phyloP scores from a whole-genome alignment of 2,329 filamentous ascomycete species.

The Colletotrichum karsti region DNA sequence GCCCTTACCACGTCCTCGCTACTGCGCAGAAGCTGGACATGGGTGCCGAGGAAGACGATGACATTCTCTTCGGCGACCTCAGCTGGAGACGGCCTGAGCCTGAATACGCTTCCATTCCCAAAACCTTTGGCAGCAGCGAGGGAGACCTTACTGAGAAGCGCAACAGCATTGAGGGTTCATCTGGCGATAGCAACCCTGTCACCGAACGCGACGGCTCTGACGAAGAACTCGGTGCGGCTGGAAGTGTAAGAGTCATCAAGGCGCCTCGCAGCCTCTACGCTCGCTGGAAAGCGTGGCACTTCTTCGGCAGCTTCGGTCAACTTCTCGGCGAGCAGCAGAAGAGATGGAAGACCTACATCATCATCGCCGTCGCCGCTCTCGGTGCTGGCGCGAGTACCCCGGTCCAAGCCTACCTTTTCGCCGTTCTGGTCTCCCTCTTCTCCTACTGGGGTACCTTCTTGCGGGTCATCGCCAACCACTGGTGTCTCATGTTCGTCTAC shows the following conservation, averaged over 20 bases:
- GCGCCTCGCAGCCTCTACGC: neutral
- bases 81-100: slow-evolving; percentile 23
- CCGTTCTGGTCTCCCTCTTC: slow-evolving; percentile 23
- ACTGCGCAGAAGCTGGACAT: slow-evolving; percentile 34
- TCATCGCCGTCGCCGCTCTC: slow-evolving; percentile 21
- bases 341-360: slow-evolving; percentile 25
- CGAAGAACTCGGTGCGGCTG: slow-evolving; percentile 4
- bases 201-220: slow-evolving; percentile 17
- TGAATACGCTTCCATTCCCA: neutral
- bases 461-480: slow-evolving; percentile 48
- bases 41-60: slow-evolving; percentile 18
- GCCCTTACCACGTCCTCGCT: slow-evolving; percentile 55
- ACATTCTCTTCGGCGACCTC: slow-evolving; percentile 31
- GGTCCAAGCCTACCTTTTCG: slow-evolving; percentile 28
- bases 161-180: slow-evolving; percentile 10
- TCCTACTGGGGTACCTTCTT: slow-evolving; percentile 26
- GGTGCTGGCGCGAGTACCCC: slow-evolving; percentile 26
- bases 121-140: slow-evolving; percentile 12
- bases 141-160: slow-evolving; percentile 23
- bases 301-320: slow-evolving; percentile 24
- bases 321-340: slow-evolving; percentile 24
- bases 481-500: slow-evolving; percentile 27
- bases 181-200: neutral
- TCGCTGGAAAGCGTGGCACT: slow-evolving; percentile 1
- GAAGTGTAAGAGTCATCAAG: neutral